Evolutionary conservation across 495 filamentous ascomycete genomes (phyloP), one percentile per base, ranked within the genome.

Genomic region (Aspergillus carlsbadensis): DNA sequence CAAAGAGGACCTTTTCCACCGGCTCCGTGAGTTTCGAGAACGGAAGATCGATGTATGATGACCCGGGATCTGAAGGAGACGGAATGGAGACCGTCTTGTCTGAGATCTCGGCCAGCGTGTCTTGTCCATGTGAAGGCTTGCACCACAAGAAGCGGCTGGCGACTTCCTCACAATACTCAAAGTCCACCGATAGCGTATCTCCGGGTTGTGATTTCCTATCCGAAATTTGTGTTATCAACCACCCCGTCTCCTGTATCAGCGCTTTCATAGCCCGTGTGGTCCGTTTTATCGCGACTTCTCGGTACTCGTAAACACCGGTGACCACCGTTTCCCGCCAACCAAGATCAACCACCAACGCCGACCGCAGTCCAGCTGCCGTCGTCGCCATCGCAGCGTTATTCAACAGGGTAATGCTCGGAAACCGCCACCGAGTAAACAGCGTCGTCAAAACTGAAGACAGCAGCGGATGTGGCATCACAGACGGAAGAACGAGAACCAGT

Each of bases 301-400:
- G 81, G 56, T 92, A 95, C 68, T 98, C 95, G 64, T 90, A 97
- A 18, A 98, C 77, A 2, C 83, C 84, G 0, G 89, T 94, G 13
- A 91, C 80, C 0, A 86, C 81, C 0, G 90, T 93, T 66, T 97
- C 95, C 37, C 81, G 80, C 94, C 94, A 98, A 52, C 93, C 93
- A 34, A 98, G 76, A 65, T 98, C 92, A 10, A 98, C 80, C 3
- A 97, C 82, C 21, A 98, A 69, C 2, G 84, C 88, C 15, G 89
- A 85, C 11, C 94, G 86, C 48, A 92, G 75, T 4, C 94, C 94
- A 8, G 91, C 91, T 31, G 86, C 87, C 5, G 89, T 82, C n/a
- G 84, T 77, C 8, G 83, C 68, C 70, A 91, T 84, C 11, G 89
- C 75, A 1, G 92, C 83, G 6, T 85, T 81, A 1, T 89, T 87